phyloP scores from a whole-genome alignment of 192 early-diverging fungal species.

The Physocladia obscura region DNA sequence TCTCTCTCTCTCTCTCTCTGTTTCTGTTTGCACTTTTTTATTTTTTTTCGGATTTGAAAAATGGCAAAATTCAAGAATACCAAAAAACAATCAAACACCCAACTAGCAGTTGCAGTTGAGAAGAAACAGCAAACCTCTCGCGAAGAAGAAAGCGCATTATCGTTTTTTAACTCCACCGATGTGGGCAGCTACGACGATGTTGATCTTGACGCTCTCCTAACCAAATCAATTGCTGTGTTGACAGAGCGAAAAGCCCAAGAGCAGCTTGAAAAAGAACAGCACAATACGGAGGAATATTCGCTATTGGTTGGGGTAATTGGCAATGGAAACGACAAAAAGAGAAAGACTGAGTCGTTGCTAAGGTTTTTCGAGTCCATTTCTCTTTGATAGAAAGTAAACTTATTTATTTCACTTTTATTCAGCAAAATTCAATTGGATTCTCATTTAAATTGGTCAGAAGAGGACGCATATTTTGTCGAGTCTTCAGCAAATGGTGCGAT shows the following conservation, averaged over 20 bases:
- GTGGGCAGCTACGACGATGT: conserved; percentile 1
- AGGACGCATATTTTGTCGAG: conserved; percentile 1
- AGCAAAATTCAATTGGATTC: conserved; percentile 23
- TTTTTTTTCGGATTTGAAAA: too few species aligned
- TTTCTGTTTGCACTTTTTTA: too few species aligned
- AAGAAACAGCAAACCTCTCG: too few species aligned
- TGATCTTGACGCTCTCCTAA: conserved; percentile 33
- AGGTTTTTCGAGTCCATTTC: neutral
- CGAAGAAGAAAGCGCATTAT: too few species aligned
- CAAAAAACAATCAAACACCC: too few species aligned
- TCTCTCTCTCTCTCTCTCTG: too few species aligned
- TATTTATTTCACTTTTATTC: neutral
- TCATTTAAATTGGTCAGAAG: too few species aligned
- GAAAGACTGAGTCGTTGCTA: neutral
- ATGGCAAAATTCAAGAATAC: too few species aligned
- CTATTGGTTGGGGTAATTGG: neutral
- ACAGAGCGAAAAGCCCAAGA: conserved; percentile 4
- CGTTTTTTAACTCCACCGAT: too few species aligned
- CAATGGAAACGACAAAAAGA: neutral
- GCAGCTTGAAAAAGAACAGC: neutral
- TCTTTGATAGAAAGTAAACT: neutral
- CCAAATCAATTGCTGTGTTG: conserved; percentile 18
- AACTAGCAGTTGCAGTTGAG: too few species aligned
- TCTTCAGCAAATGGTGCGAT: conserved; percentile 19
- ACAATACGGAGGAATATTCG: neutral